phyloP scores from a whole-genome alignment of 805 yeast species.

The Yarrowia sp. region DNA sequence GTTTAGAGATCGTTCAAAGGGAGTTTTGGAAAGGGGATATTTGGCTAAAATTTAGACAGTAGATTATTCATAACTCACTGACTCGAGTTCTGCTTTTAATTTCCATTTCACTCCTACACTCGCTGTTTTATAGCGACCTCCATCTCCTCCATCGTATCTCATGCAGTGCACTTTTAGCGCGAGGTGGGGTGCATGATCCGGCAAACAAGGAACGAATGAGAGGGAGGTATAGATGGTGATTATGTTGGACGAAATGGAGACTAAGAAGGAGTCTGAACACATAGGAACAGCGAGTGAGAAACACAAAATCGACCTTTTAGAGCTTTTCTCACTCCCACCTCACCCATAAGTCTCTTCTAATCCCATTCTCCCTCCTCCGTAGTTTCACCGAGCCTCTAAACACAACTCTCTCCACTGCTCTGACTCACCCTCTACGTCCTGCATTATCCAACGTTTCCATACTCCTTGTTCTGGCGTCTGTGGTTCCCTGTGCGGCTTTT shows the following conservation, averaged over 20 bases:
- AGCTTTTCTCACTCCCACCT: too few species aligned
- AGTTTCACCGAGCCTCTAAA: background rate
- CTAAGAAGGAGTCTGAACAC: too few species aligned
- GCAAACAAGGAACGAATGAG: background rate
- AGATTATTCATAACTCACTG: too few species aligned
- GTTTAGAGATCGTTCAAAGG: background rate
- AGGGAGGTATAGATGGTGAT: background rate
- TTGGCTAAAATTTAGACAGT: background rate
- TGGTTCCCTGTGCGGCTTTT: background rate
- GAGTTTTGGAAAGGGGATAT: background rate
- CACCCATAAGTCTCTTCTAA: too few species aligned
- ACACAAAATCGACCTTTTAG: too few species aligned
- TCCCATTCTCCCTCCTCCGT: background rate
- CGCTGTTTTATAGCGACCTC: too few species aligned
- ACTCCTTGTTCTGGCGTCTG: background rate
- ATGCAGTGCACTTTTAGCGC: constrained; percentile 15
- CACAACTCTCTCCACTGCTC: background rate
- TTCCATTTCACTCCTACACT: too few species aligned
- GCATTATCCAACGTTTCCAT: background rate
- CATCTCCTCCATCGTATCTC: background rate
- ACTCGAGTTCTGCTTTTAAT: too few species aligned
- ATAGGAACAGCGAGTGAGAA: too few species aligned
- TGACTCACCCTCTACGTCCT: background rate
- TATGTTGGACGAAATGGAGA: too few species aligned
- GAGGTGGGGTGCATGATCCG: constrained; percentile 25